These are phyloP conservation scores for Phytophthora vignae DNA, from an alignment of 352 stramenopile species.

Conservation along the genomic window DNA sequence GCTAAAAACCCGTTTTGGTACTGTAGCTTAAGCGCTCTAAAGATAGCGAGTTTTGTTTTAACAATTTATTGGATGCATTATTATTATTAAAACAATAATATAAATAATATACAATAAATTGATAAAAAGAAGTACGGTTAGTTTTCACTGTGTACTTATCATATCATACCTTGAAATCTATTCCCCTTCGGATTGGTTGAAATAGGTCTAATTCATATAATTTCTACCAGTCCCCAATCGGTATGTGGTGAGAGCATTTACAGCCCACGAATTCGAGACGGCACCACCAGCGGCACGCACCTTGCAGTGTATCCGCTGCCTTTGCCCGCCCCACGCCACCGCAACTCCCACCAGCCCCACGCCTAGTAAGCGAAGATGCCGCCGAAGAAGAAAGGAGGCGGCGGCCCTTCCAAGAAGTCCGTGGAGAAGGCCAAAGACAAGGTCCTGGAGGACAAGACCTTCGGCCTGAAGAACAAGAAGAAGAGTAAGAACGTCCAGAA, in stretches of 20 bases:
- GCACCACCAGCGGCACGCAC: constrained; percentile 5
- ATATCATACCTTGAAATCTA: too few relatives aligned
- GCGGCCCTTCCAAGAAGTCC: constrained; percentile 83
- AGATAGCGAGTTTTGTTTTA: too few relatives aligned
- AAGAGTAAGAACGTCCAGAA: constrained; percentile 97
- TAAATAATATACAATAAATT: too few relatives aligned
- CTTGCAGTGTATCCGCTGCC: constrained; percentile 21
- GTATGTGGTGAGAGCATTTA: constrained; percentile 23
- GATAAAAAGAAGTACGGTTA: too few relatives aligned
- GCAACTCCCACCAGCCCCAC: neutral
- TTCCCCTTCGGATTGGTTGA: constrained; percentile 11
- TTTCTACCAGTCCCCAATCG: constrained; percentile 29
- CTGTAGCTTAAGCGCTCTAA: too few relatives aligned
- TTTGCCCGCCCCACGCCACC: neutral
- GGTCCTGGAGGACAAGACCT: constrained; percentile 98
- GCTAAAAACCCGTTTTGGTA: too few relatives aligned
- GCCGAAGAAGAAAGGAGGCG: constrained; percentile 70
- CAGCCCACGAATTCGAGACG: constrained; percentile 4
- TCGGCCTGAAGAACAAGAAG: constrained; percentile 99
- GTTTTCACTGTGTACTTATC: too few relatives aligned
- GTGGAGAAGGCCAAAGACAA: constrained; percentile 94
- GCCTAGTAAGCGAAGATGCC: constrained; percentile 52
- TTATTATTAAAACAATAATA: too few relatives aligned
- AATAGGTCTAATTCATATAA: neutral
- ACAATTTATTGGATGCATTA: too few relatives aligned